Evolutionary conservation across 2,329 filamentous ascomycete species (phyloP), one percentile per base, ranked within the genome.

Genomic region (Sclerotinia subarctica): DNA sequence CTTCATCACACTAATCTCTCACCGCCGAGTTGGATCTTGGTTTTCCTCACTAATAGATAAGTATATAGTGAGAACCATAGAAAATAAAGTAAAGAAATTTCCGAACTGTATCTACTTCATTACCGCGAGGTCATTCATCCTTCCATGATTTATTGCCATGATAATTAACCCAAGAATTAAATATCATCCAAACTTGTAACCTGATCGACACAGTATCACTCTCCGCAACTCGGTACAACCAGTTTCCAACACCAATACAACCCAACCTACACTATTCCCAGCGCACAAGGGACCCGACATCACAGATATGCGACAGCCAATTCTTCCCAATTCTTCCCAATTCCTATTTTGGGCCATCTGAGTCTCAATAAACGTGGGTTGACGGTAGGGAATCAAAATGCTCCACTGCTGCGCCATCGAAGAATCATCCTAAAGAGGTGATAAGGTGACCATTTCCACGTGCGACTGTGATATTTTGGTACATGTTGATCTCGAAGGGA

Each of bases 401-500:
- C 38, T 59, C 38, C 17, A 49, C 57, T 19, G 59, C 59, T 62
- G 59, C 59, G 59, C 59, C 59, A 51, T 51, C 29, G 15, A 49
- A 51, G 29, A 62, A 64, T 32, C 32, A 54, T 44, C 49, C 24
- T 29, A 8, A 64, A 53, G 11, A 15, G 35, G 32, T 44, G 35
- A 32, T 11, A 64, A 29, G 47, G 47, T 52, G 63, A 65, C 19
- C 21, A 58, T 47, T 35, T 3, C 63, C 63, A 65, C 63, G 63
- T 58, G 51, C 42, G 53, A 26, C 24, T 32, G 52, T 65, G 26
- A 52, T 21, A 57, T 65, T 26, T 47, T 58, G 21, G 38, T 47
- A 24, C 26, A 38, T 38, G 19, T 11, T 58, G 35, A 58, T 58
- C 63, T 58, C n/a, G 59, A 51, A 24, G 15, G 63, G 21, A 35